Evolutionary conservation across 495 filamentous ascomycete species (phyloP).

Genomic region (Penicillium roqueforti): DNA sequence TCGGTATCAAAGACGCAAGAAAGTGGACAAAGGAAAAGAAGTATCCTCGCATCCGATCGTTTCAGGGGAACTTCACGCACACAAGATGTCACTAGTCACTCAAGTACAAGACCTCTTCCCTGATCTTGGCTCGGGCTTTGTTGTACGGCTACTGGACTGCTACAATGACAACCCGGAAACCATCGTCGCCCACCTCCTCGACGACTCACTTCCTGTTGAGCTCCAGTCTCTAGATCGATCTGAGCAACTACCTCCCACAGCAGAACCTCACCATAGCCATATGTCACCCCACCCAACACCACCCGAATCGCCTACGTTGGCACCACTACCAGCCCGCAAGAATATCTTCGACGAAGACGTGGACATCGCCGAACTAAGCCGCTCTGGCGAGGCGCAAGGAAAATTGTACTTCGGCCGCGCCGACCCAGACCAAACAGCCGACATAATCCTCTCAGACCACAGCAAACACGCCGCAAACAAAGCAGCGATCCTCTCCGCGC

Average conservation of each 20-base stretch:
- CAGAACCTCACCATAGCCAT: conserved; percentile 15
- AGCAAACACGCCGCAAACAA: conserved; percentile 61
- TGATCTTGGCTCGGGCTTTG: conserved; percentile 77
- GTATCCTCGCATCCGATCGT: conserved; percentile 39
- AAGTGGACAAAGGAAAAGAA: conserved; percentile 66
- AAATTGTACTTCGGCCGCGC: conserved; percentile 74
- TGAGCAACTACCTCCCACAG: conserved; percentile 34
- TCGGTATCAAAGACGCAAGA: conserved; percentile 53
- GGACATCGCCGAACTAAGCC: conserved; percentile 68
- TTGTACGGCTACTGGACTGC: conserved; percentile 72
- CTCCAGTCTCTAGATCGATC: conserved; percentile 38
- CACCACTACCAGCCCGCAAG: conserved; percentile 39
- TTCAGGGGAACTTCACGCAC: conserved; percentile 61
- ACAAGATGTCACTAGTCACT: conserved; percentile 76
- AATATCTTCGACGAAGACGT: conserved; percentile 74
- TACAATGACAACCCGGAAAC: conserved; percentile 74
- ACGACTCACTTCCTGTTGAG: conserved; percentile 65
- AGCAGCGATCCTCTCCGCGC: conserved; percentile 83
- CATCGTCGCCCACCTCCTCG: conserved; percentile 78
- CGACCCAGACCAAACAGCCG: conserved; percentile 58
- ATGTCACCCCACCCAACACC: conserved; percentile 39
- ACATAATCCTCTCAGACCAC: conserved; percentile 52
- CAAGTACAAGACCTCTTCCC: conserved; percentile 94
- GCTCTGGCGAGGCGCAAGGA: conserved; percentile 41
- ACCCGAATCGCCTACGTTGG: conserved; percentile 25